phyloP scores from a whole-genome alignment of 495 filamentous ascomycete species.

The Daldinia grandis region DNA sequence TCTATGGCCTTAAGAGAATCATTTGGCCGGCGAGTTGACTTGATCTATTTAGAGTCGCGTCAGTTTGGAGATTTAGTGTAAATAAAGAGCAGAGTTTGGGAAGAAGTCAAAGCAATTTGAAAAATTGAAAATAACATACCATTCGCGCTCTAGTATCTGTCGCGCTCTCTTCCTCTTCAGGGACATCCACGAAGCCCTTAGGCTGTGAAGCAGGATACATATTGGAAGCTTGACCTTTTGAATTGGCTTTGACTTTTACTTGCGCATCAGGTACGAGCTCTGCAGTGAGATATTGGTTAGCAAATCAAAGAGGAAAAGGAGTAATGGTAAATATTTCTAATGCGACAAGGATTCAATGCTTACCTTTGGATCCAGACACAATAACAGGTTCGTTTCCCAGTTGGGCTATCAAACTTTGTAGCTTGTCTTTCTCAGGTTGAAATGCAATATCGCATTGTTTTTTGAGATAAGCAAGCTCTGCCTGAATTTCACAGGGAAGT shows the following conservation, averaged over 20 bases:
- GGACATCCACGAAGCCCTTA: not conserved
- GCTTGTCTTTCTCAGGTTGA: not conserved
- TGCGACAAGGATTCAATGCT: not conserved
- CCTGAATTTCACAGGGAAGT: conserved; percentile 29
- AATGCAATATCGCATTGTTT: not conserved
- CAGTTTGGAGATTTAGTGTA: conserved; percentile 43
- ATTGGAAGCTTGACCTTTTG: conserved; percentile 4
- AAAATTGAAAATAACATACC: conserved; percentile 13
- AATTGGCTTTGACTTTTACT: not conserved
- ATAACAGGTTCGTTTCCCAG: conserved; percentile 22
- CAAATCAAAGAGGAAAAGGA: not conserved
- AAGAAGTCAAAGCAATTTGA: not conserved
- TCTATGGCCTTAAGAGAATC: conserved; percentile 63
- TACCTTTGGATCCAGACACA: conserved; percentile 17
- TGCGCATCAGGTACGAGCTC: not conserved
- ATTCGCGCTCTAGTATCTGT: conserved; percentile 7
- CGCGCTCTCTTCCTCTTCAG: conserved; percentile 6
- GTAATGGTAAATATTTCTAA: not conserved
- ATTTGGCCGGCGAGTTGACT: conserved; percentile 20
- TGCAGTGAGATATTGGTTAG: conserved; percentile 5
- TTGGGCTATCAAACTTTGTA: not conserved
- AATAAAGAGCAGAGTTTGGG: not conserved
- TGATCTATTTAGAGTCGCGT: conserved; percentile 60
- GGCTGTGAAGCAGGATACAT: conserved; percentile 18
- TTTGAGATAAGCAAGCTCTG: not conserved